These are phyloP conservation scores for Mycena citricolor DNA, from an alignment of 1,284 basidiomycete species.

Conservation along the genomic window DNA sequence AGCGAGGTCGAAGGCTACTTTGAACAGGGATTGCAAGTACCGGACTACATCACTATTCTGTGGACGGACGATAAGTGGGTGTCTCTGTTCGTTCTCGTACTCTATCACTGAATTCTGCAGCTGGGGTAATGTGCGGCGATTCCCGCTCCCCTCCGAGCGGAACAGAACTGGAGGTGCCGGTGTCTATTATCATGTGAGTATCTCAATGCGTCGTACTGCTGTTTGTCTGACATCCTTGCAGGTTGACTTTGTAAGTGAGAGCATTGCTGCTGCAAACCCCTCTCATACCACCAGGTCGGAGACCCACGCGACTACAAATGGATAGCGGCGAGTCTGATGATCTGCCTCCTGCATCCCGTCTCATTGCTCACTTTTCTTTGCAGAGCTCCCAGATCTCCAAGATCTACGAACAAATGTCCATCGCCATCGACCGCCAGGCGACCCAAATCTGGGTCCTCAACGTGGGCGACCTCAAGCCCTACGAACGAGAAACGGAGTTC, in stretches of 20 bases:
- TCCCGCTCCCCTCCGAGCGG: slow-evolving; percentile 49
- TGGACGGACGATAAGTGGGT: slow-evolving; percentile 65
- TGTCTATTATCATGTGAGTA: slow-evolving; percentile 65
- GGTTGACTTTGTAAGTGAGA: slow-evolving; percentile 44
- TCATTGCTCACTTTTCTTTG: slow-evolving; percentile 3
- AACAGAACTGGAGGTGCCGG: slow-evolving; percentile 64
- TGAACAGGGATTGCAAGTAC: slow-evolving; percentile 55
- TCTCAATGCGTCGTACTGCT: background rate
- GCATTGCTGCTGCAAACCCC: background rate
- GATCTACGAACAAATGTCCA: slow-evolving; percentile 60
- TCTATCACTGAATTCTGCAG: slow-evolving; percentile 29
- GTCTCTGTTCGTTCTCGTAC: background rate
- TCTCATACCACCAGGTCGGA: slow-evolving; percentile 41
- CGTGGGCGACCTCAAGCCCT: slow-evolving; percentile 73
- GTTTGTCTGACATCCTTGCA: slow-evolving; percentile 23
- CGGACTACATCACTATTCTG: slow-evolving; percentile 55
- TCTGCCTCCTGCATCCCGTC: background rate
- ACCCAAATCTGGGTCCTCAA: slow-evolving; percentile 60
- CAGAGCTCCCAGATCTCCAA: slow-evolving; percentile 49
- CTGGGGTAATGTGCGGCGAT: slow-evolving; percentile 62
- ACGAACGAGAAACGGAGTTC: slow-evolving; percentile 70
- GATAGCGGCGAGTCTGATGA: slow-evolving; percentile 43
- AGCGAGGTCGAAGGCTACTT: slow-evolving; percentile 73
- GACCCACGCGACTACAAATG: slow-evolving; percentile 61
- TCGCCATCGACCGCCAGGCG: slow-evolving; percentile 58